phyloP scores from a whole-genome alignment of 2,329 filamentous ascomycete species.

The Nannizziopsis arthrosporioides region DNA sequence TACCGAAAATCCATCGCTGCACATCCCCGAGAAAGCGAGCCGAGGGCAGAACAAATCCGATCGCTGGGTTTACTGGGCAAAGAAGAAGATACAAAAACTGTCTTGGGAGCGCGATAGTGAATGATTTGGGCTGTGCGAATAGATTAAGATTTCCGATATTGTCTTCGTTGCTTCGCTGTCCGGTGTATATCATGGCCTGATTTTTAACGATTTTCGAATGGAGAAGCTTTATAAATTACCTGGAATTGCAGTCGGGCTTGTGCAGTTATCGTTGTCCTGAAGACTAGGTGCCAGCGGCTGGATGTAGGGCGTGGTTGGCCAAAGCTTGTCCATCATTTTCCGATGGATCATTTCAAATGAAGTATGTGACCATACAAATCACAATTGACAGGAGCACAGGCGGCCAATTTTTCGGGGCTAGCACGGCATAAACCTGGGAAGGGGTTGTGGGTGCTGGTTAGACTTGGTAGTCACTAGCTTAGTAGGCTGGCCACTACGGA shows the following conservation, averaged over 20 bases:
- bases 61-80: conserved; percentile 74
- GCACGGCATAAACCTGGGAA: no score
- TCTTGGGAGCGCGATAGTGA: conserved; percentile 24
- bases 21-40: conserved; percentile 65
- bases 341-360: no score
- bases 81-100: conserved; percentile 63
- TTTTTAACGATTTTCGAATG: conserved; percentile 15
- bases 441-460: no score
- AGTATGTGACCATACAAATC: no score
- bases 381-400: no score
- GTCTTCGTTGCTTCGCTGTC: neutral
- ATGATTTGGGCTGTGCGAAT: conserved; percentile 19
- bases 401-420: no score
- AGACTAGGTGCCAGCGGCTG: no score
- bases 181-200: conserved; percentile 15
- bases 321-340: neutral
- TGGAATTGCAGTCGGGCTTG: no score
- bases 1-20: conserved; percentile 69
- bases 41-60: conserved; percentile 74
- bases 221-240: conserved; percentile 17
- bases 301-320: no score
- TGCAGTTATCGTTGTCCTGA: no score
- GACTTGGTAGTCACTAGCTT: neutral
- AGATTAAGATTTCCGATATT: neutral
- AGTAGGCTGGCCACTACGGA: no score